These are phyloP conservation scores for Elaeis oleifera DNA, from an alignment of 202 grass and related monocot genomes.

Conservation along the genomic window DNA sequence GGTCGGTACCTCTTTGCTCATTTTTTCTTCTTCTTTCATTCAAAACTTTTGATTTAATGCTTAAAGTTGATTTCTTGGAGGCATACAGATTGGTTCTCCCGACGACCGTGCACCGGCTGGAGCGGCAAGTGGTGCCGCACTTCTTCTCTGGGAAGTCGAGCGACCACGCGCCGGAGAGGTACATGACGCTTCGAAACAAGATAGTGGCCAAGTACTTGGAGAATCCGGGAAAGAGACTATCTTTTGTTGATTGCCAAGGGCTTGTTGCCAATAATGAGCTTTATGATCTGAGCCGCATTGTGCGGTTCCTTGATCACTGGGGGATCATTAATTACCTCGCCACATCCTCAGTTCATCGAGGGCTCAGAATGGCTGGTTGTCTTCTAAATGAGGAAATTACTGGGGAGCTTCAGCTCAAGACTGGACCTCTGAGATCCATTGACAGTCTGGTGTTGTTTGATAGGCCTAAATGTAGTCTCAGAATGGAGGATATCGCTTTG, in stretches of 20 bases:
- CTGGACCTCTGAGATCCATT: constrained; percentile 70
- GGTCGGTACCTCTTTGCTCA: constrained; percentile 19
- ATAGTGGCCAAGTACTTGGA: constrained; percentile 73
- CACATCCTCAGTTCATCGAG: constrained; percentile 49
- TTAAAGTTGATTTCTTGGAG: too few species aligned
- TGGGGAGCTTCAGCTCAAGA: constrained; percentile 67
- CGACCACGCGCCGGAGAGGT: constrained; percentile 60
- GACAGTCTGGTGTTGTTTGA: constrained; percentile 93
- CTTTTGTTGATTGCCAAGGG: constrained; percentile 65
- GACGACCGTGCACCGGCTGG: constrained; percentile 61
- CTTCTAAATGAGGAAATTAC: constrained; percentile 60
- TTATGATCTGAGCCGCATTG: constrained; percentile 81
- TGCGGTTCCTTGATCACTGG: constrained; percentile 84
- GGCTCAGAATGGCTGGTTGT: constrained; percentile 54
- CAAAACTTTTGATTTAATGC: too few species aligned
- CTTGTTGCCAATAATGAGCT: constrained; percentile 61
- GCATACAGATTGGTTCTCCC: constrained; percentile 82
- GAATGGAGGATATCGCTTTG: constrained; percentile 40
- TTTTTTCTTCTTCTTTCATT: too few species aligned
- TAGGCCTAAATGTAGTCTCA: constrained; percentile 78
- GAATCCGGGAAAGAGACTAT: constrained; percentile 58
- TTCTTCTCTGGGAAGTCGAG: constrained; percentile 77
- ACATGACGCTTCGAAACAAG: constrained; percentile 65
- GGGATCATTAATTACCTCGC: constrained; percentile 96
- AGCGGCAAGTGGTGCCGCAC: constrained; percentile 82